Base-by-base conservation (phyloP, 2,329 filamentous ascomycete genomes). In the Fusarium caatingaense region DNA sequence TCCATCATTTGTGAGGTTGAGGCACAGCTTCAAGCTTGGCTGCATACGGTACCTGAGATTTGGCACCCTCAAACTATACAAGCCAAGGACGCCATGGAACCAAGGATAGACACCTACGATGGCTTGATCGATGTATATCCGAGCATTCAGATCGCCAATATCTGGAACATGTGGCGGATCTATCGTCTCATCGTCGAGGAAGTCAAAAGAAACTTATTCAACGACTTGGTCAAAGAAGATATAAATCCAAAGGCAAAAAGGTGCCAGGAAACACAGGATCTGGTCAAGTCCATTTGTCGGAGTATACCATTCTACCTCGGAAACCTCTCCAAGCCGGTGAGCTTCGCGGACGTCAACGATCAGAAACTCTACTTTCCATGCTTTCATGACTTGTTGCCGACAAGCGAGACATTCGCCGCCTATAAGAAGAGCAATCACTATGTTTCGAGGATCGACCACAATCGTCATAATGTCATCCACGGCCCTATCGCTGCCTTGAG, bases 251-350 rank as follows among this genome's bases (percentile, higher is more conserved):
- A 8, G 12, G 3, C 3, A 4, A 15, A 11, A 0, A 6, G 27
- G 10, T 8, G 8, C 0, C n/a, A 9, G 16, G 10, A 40, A 2
- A 28, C 3, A 12, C 48, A 46, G 15, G 16, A 64, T 4, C 25
- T 71, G 11, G 6, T 71, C 2, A 18, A 64, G 11, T 49, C 51
- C 5, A 34, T 73, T 5, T 69, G 68, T 6, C 15, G 50, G 2
- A 71, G 68, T 13, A 28, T 73, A 7, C 68, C 68, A 1, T 73
- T 71, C 13, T 73, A 73, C 30, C 65, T 73, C 3, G 71, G 71
- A 0, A 71, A 65, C 5, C 48, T 60, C 7, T 40, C 12, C 5
- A 45, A 0, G 2, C 55, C 15, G 15, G 30, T 23, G 6, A 54
- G 8, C 18, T 60, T 18, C 32, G 16, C 16, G 34, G 56, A 49